phyloP scores from a whole-genome alignment of 1,139 yeast species.

The Blastobotrys buckinghamii region DNA sequence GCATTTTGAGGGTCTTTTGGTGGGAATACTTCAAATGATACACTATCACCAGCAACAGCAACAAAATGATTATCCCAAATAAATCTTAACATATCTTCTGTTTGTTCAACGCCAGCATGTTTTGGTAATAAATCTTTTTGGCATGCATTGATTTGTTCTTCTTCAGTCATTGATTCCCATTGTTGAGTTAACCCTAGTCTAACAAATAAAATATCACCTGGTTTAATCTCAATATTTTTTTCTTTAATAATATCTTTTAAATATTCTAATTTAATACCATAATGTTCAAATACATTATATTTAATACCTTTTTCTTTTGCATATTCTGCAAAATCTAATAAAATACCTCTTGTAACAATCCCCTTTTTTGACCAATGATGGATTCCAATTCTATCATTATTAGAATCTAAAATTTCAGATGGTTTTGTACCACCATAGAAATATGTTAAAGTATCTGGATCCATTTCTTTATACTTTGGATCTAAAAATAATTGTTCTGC shows the following conservation, averaged over 20 bases:
- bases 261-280: conserved; percentile 23
- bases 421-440: conserved; percentile 27
- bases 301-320: conserved; percentile 24
- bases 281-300: conserved; percentile 24
- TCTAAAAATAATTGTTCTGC: not conserved
- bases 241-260: conserved; percentile 21
- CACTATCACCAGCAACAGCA: conserved; percentile 29
- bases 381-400: conserved; percentile 26
- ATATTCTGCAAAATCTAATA: conserved; percentile 30
- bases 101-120: conserved; percentile 25
- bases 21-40: conserved; percentile 35
- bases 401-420: conserved; percentile 21
- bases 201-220: conserved; percentile 29
- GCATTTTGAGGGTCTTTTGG: conserved; percentile 47
- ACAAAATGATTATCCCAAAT: conserved; percentile 28
- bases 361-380: conserved; percentile 31
- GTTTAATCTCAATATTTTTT: conserved; percentile 19
- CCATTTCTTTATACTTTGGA: not conserved
- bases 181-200: conserved; percentile 30
- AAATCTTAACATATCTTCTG: conserved; percentile 22
- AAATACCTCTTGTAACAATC: conserved; percentile 32
- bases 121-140: conserved; percentile 1
- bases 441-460: conserved; percentile 14
- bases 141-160: conserved; percentile 2
- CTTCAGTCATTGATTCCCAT: conserved; percentile 24